Evolutionary conservation across 2,329 filamentous ascomycete genomes (phyloP), one percentile per base, ranked within the genome.

Genomic region (Colletotrichum tofieldiae): DNA sequence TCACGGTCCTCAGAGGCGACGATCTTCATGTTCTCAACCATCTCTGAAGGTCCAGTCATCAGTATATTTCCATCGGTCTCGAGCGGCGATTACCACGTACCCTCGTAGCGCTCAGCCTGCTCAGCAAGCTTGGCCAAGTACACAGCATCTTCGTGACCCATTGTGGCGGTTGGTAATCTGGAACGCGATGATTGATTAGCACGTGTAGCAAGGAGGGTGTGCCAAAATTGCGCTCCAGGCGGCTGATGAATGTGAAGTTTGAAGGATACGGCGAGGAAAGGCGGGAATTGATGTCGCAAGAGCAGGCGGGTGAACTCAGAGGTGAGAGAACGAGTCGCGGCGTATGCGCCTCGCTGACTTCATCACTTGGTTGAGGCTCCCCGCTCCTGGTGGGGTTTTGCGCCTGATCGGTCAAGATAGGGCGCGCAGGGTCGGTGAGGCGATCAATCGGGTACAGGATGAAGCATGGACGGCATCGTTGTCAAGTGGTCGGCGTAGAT

Each of bases 1-100:
- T 95, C 93, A 80, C 89, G 91, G 82, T 94, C 91, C 83, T 96
- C 94, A 78, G 93, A 95, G 81, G 96, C 96, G 81, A 98, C 96
- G 78, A 94, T 92, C 92, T 98, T 98, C 96, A 98, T 98, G 92
- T 98, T 98, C 90, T 98, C 95, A 78, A 98, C 96, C 96, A 98
- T 98, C 88, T 98, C 96, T 98, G 86, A 71, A 76, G 59, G 58
- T 67, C 70, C 67, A 56, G 62, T 66, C 52, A 68, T 56, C 47
- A 68, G 67, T 39, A 35, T 55, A 51, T 56, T 41, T 67, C 55
- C 45, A 73, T 70, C 71, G 26, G 18, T 47, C 43, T 29, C 29
- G 35, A 52, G 63, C 51, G 51, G 55, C 49, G 45, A 62, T 37
- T 12, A 65, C 35, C 66, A 86, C 90, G 82, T 88, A 98, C 96